Conservation (phyloP, 768 basidiomycete genomes). For the Piloderma croceum region DNA sequence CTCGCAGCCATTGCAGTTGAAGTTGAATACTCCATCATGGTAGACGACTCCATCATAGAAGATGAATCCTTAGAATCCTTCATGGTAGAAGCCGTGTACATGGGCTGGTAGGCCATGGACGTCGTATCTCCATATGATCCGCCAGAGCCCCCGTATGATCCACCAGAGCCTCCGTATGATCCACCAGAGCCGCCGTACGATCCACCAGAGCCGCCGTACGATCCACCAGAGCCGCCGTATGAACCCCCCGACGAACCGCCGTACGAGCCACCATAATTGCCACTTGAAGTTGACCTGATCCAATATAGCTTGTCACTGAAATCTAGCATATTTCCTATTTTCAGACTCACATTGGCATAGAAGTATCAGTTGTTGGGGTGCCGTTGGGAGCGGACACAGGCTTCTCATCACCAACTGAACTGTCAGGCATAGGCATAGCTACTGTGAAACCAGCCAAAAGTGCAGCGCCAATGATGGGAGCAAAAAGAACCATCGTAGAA, state of each 20-base stretch:
- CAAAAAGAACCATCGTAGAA: conserved; percentile 56
- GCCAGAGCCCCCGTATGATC: conserved; percentile 6
- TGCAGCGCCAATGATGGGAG: conserved; percentile 49
- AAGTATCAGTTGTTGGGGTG: too few relatives aligned
- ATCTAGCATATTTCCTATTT: too few relatives aligned
- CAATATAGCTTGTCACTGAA: too few relatives aligned
- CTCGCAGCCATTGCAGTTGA: conserved; percentile 21
- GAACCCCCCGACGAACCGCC: conserved; percentile 1
- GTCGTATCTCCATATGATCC: conserved; percentile 3
- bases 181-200: conserved; percentile 1
- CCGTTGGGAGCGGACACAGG: conserved; percentile 47
- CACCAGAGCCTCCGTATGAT: too few relatives aligned
- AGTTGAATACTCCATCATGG: conserved; percentile 5
- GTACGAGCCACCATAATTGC: neutral
- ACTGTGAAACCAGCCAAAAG: conserved; percentile 47
- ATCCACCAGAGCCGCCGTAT: conserved; percentile 5
- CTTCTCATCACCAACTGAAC: conserved; percentile 18
- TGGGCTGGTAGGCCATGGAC: neutral
- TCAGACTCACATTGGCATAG: too few relatives aligned
- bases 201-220: neutral
- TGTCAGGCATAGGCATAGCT: conserved; percentile 43
- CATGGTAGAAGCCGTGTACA: neutral
- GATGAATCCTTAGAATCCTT: conserved; percentile 4
- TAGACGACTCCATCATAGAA: conserved; percentile 7
- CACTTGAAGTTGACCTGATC: too few relatives aligned